These are phyloP conservation scores for Pholiota molesta DNA, from an alignment of 768 basidiomycete species.

Conservation along the genomic window DNA sequence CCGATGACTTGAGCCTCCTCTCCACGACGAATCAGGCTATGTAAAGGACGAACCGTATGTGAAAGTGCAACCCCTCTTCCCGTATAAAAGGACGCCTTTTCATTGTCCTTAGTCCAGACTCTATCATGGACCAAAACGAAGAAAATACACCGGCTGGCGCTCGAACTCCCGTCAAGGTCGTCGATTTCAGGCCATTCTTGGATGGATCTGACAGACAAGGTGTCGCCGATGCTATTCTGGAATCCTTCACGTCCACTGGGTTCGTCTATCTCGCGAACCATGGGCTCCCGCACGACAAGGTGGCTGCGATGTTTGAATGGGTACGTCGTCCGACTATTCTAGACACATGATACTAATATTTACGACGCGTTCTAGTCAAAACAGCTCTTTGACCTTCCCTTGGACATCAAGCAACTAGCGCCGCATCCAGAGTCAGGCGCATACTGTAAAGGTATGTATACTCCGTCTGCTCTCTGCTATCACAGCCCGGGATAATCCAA, in stretches of 20 bases:
- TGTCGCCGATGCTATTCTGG: constrained; percentile 43
- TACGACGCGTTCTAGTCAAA: constrained; percentile 31
- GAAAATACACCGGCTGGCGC: not conserved
- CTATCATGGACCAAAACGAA: not conserved
- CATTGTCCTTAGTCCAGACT: too few species aligned
- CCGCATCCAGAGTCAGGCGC: constrained; percentile 48
- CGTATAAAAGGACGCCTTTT: too few species aligned
- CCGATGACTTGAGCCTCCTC: too few species aligned
- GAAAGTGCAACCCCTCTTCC: too few species aligned
- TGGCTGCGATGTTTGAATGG: constrained; percentile 45
- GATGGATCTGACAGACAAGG: constrained; percentile 39
- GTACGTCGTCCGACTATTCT: constrained; percentile 25
- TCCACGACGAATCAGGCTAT: too few species aligned
- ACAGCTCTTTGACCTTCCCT: constrained; percentile 39
- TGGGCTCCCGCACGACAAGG: constrained; percentile 38
- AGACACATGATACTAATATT: not conserved
- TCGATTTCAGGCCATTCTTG: constrained; percentile 49
- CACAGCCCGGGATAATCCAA: not conserved
- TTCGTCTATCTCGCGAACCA: constrained; percentile 53
- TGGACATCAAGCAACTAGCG: constrained; percentile 43
- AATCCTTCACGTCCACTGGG: constrained; percentile 47
- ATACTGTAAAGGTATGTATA: constrained; percentile 46
- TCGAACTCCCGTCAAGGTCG: constrained; percentile 20
- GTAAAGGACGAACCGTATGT: too few species aligned
- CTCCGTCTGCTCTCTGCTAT: not conserved